Evolutionary conservation across 2,329 filamentous ascomycete genomes (phyloP), one percentile per base, ranked within the genome.

Genomic region (Penicillium oxalicum): DNA sequence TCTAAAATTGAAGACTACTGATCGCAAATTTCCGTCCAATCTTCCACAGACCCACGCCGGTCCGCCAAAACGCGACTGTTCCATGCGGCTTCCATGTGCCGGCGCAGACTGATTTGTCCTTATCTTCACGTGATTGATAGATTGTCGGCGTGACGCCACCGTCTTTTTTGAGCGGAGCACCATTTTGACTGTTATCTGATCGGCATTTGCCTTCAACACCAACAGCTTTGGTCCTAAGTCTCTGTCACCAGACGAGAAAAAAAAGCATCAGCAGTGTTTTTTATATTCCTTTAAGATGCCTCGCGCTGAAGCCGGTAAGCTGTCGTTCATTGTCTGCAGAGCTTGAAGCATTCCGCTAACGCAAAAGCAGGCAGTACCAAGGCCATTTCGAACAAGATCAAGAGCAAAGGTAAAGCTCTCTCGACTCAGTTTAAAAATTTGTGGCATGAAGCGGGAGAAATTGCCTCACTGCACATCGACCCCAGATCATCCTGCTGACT

Each of bases 351-450:
- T 7, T 9, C 18, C 29, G 33, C 42, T 44, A 13, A 44, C 42
- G 12, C 12, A 9, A 13, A n/a, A 8, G 2, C 13, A 43, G 40
- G 40, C 28, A 43, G 40, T 33, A 43, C 40, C n/a, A 97, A 96
- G 73, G 81, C 88, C 68, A 79, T 97, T 51, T 83, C 81, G 71
- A 97, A 97, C 74, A 86, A 90, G 72, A 84, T 95, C 75, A 96
- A 95, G 72, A 45, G 42, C 42, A 45, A 45, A 45, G 42, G 42
- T 43, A 24, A 25, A 33, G 32, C 5, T 4, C n/a, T 7, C 24
- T 38, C 4, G 12, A 12, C 26, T n/a, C 4, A 18, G 6, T 2
- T 2, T 9, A 13, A 24, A 26, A 9, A n/a, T 29, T 26, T 9
- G 5, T 11, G 9, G 6, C 11, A 12, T 12, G 18, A 2, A 18